Base-by-base conservation (phyloP, 257 asterid species). In the Nicotiana tabacum region DNA sequence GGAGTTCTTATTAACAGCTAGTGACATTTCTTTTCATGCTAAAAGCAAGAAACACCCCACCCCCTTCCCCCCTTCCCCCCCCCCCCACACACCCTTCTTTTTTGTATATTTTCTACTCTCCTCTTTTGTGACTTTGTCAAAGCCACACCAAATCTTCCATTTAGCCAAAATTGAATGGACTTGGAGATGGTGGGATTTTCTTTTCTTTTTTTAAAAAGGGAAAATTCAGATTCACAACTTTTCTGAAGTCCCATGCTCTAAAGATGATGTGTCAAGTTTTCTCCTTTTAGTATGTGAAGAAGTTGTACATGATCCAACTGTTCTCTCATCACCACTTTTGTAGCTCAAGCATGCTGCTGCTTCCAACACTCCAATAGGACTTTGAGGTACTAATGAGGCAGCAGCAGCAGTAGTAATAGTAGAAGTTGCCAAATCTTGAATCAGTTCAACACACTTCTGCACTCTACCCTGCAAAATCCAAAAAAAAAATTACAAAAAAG, bases 311-410 rank as follows among this genome's bases (percentile, higher is more conserved):
- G 91, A 87, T 86, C 84, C 93, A 76, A 77, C 82, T 64, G 87
- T 82, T 84, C 76, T 86, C 57, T 85, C 91, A 70, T 90, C 93
- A 33, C 37, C 37, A 85, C 87, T 92, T 85, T 82, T 90, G 81
- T 88, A 89, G 90, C 94, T 93, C 89, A 91, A 62, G 82, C 89
- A 83, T 77, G 87, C 90, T 33, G 2, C 37, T 51, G 90, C 96
- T 46, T 93, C 95, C 84, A 92, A 81, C 78, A 92, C 96, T 80
- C 96, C 93, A 83, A 82, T 90, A 24, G 95, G 96, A 82, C 96
- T 92, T 72, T 84, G 87, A 64, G 94, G 89, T 66, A 89, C 76
- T 17, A 87, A 81, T 61, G 86, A 18, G 78, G 27, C 27, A 24
- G 27, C 27, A 24, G 27, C 27, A 24, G 27, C 82, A 27, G 85